Evolutionary conservation across 495 filamentous ascomycete species (phyloP), one percentile per base, ranked within the genome.

Genomic region (Penicillium maclennaniae): DNA sequence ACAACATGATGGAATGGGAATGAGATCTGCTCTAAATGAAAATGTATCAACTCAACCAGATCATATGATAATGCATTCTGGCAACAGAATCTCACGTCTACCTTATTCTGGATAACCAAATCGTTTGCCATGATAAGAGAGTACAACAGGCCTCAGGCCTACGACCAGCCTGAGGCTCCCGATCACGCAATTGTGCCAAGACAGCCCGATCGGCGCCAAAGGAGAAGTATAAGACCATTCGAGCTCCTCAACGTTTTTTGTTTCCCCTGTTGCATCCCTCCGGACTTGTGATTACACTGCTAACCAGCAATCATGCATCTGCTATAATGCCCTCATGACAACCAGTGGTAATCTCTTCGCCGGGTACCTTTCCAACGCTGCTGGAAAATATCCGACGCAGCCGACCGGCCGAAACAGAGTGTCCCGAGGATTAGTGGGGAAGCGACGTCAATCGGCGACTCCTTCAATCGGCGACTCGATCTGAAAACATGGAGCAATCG

Each of bases 151-250:
- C 31, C 31, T 34, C 31, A 40, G 38, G n/a, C 38, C 47, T 17
- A 41, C 19, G 21, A 10, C n/a, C 26, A 36, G 43, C 41, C 55
- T 53, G 31, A 49, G 53, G 34, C 47, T 15, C 26, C 37, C 17
- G 60, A 74, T 65, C 71, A 74, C 69, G 71, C 69, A 64, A 72
- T 74, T 69, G 23, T 52, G 72, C 72, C 72, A 73, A 75, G 69
- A 16, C 63, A 50, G 14, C 15, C 50, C 47, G 55, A 59, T 56
- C 58, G 48, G 59, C 60, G 40, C 51, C 28, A 54, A 42, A 46
- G 27, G 26, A 26, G 28, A 40, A 65, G 61, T 73, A 75, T 70
- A 72, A 70, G 58, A 61, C 43, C 42, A 53, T 43, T 50, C 41
- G 25, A 38, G 40, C 41, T 53, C 59, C 58, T 56, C 56, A 5